These are phyloP conservation scores for Aspergillus brasiliensis DNA, from an alignment of 2,329 filamentous ascomycete genomes.

Conservation along the genomic window DNA sequence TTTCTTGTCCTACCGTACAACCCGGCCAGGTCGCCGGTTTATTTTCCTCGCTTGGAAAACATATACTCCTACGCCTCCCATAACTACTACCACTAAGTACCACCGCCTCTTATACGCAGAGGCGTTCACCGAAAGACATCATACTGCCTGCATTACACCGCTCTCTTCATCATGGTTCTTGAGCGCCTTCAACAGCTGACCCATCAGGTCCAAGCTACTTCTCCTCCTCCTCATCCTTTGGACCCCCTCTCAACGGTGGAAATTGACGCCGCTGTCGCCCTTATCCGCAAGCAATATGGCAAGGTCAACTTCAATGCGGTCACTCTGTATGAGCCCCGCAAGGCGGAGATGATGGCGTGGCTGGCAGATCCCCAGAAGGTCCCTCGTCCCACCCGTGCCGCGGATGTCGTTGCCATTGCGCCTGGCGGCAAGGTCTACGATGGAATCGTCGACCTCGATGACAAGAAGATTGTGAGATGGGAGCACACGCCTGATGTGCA, in stretches of 20 bases:
- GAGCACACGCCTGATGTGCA: conserved; percentile 74
- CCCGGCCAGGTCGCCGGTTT: neutral
- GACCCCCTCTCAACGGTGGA: conserved; percentile 74
- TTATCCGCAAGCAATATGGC: conserved; percentile 70
- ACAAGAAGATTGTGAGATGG: conserved; percentile 71
- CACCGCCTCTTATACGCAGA: too few relatives aligned
- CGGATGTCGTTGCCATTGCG: conserved; percentile 81
- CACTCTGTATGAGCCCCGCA: conserved; percentile 80
- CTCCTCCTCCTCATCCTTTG: conserved; percentile 66
- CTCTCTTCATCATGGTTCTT: conserved; percentile 54
- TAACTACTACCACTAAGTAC: neutral
- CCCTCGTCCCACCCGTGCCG: conserved; percentile 68
- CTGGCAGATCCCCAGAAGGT: conserved; percentile 64
- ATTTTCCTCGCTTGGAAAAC: neutral
- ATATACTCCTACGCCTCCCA: neutral
- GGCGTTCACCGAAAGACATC: too few relatives aligned
- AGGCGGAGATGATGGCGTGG: conserved; percentile 81
- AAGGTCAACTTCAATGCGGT: conserved; percentile 84
- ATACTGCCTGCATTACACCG: neutral
- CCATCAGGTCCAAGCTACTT: conserved; percentile 60
- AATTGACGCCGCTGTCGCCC: conserved; percentile 69
- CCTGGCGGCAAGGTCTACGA: conserved; percentile 79
- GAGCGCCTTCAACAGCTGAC: conserved; percentile 66
- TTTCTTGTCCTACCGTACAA: neutral
- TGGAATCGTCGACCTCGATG: conserved; percentile 72